Evolutionary conservation across 1,284 basidiomycete genomes (phyloP).

Genomic region (Trametes hirsuta): DNA sequence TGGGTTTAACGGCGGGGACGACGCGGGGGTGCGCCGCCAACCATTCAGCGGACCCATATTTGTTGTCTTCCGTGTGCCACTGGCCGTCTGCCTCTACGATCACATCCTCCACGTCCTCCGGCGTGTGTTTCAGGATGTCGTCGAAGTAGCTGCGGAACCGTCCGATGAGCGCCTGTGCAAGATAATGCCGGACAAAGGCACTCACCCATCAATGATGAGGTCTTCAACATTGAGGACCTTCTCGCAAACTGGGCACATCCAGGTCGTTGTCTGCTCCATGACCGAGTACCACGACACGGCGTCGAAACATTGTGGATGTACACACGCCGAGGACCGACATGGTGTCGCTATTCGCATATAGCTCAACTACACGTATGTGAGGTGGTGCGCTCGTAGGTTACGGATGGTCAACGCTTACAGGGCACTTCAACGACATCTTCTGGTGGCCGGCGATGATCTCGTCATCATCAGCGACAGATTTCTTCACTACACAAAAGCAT

Average conservation of each 20-base stretch:
- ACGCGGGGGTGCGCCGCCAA: conserved; percentile 51
- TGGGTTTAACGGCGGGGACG: conserved; percentile 38
- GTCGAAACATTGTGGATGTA: conserved; percentile 96
- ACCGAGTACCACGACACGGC: conserved; percentile 92
- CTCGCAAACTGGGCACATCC: conserved; percentile 96
- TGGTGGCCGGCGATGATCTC: conserved; percentile 88
- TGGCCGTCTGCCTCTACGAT: conserved; percentile 92
- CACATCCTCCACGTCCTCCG: conserved; percentile 87
- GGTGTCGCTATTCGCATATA: conserved; percentile 88
- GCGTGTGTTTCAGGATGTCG: conserved; percentile 76
- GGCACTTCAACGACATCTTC: conserved; percentile 90
- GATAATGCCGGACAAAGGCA: conserved; percentile 11
- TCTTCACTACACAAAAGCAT: conserved; percentile 53
- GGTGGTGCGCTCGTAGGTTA: background rate
- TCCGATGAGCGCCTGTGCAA: background rate
- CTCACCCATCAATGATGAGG: conserved; percentile 90
- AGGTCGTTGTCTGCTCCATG: conserved; percentile 97
- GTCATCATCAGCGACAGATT: conserved; percentile 69
- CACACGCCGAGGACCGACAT: conserved; percentile 83
- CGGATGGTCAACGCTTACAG: conserved; percentile 56
- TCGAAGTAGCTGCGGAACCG: conserved; percentile 72
- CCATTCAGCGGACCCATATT: conserved; percentile 78
- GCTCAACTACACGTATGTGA: conserved; percentile 64
- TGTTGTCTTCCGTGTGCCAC: conserved; percentile 93
- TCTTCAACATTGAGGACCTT: conserved; percentile 79